These are phyloP conservation scores for Hemerocallis citrina DNA, from an alignment of 106 monocot species.

Conservation along the genomic window DNA sequence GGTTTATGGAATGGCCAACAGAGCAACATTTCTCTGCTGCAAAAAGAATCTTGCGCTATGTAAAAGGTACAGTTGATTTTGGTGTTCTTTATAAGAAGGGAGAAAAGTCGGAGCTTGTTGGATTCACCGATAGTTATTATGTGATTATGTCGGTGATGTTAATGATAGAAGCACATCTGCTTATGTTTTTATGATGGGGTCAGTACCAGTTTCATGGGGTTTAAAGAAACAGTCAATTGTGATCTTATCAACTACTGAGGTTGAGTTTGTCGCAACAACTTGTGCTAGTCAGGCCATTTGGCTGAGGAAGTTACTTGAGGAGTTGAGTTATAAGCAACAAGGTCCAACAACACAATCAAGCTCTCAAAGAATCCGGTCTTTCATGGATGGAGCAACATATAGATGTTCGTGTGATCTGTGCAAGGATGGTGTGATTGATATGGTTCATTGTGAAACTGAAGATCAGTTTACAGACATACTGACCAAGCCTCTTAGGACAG, in stretches of 20 bases:
- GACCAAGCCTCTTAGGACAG: neutral
- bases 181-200: no score
- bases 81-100: no score
- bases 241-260: neutral
- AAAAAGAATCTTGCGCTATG: no score
- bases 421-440: neutral
- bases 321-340: neutral
- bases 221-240: no score
- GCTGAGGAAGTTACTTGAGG: neutral
- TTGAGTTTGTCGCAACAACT: neutral
- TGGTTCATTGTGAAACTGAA: neutral
- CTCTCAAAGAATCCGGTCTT: neutral
- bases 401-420: neutral
- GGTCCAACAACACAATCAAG: neutral
- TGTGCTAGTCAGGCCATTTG: neutral
- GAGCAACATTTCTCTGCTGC: no score
- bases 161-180: no score
- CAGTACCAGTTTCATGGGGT: no score
- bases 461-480: neutral
- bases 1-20: no score
- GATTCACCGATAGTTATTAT: no score
- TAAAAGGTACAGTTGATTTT: no score
- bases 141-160: no score
- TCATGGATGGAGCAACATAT: neutral
- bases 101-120: no score